These are phyloP conservation scores for Adenanthera pavonina DNA, from an alignment of 306 rosid genomes.

Conservation along the genomic window DNA sequence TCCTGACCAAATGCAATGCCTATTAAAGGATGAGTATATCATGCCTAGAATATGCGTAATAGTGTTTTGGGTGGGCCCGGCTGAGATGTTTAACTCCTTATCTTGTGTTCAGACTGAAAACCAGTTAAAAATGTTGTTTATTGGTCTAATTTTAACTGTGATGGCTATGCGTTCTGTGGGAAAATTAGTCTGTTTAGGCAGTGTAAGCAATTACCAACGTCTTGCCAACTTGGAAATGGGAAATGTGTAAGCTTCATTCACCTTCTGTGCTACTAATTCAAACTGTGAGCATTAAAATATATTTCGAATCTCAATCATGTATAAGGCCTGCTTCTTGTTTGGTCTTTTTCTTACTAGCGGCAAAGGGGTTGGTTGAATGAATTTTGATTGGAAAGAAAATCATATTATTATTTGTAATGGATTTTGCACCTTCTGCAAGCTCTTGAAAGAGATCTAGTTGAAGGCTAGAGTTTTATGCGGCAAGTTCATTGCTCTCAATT, in stretches of 20 bases:
- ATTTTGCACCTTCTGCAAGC: not conserved
- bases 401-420: not conserved
- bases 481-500: not conserved
- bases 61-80: not conserved
- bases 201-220: not conserved
- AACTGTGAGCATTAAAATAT: not conserved
- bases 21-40: not conserved
- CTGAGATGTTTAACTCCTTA: not conserved
- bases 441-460: not conserved
- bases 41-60: not conserved
- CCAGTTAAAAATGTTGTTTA: not conserved
- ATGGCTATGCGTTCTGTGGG: not conserved
- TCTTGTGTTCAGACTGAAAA: constrained; percentile 2
- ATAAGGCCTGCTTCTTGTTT: not conserved
- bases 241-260: not conserved
- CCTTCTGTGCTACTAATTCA: not conserved
- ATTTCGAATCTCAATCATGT: not conserved
- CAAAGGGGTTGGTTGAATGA: not conserved
- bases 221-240: not conserved
- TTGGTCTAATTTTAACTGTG: not conserved
- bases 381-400: not conserved
- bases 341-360: not conserved
- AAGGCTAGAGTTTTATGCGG: not conserved
- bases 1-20: constrained; percentile 5
- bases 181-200: not conserved